phyloP scores from a whole-genome alignment of 2,329 filamentous ascomycete species.

The Monilinia laxa region DNA sequence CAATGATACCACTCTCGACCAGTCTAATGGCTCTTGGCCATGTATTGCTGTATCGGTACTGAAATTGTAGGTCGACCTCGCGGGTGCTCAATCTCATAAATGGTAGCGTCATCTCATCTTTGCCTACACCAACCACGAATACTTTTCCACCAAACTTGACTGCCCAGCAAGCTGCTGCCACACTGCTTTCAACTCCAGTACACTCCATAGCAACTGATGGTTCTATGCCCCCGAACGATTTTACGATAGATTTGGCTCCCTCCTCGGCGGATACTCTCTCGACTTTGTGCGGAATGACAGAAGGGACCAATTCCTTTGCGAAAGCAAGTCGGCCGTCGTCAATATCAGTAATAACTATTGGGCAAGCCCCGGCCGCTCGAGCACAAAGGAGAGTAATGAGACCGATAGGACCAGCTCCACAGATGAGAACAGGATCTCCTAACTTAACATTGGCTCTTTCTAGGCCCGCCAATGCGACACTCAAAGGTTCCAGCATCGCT shows the following conservation, averaged over 20 bases:
- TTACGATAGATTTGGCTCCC: slow-evolving; percentile 65
- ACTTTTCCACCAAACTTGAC: slow-evolving; percentile 96
- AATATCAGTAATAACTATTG: slow-evolving; percentile 92
- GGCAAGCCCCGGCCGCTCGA: slow-evolving; percentile 82
- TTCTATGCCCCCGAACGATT: slow-evolving; percentile 73
- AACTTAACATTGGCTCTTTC: slow-evolving; percentile 77
- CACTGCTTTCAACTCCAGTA: slow-evolving; percentile 89
- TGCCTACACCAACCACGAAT: slow-evolving; percentile 93
- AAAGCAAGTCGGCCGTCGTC: slow-evolving; percentile 82
- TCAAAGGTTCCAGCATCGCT: slow-evolving; percentile 84
- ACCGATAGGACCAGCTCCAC: slow-evolving; percentile 91
- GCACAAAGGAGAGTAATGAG: slow-evolving; percentile 83
- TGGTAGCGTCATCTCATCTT: slow-evolving; percentile 91
- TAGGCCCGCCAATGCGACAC: slow-evolving; percentile 84
- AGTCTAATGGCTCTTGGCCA: slow-evolving; percentile 93
- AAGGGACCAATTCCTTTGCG: slow-evolving; percentile 78
- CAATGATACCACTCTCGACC: slow-evolving; percentile 78
- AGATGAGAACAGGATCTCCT: slow-evolving; percentile 84
- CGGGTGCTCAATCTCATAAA: slow-evolving; percentile 91
- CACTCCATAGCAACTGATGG: slow-evolving; percentile 85
- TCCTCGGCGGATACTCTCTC: slow-evolving; percentile 67
- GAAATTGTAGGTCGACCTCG: slow-evolving; percentile 93
- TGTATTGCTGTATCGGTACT: slow-evolving; percentile 94
- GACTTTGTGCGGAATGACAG: slow-evolving; percentile 78
- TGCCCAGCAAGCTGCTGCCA: slow-evolving; percentile 82